Conservation (phyloP, 75 land plant species). For the Selaginella moellendorffii region DNA sequence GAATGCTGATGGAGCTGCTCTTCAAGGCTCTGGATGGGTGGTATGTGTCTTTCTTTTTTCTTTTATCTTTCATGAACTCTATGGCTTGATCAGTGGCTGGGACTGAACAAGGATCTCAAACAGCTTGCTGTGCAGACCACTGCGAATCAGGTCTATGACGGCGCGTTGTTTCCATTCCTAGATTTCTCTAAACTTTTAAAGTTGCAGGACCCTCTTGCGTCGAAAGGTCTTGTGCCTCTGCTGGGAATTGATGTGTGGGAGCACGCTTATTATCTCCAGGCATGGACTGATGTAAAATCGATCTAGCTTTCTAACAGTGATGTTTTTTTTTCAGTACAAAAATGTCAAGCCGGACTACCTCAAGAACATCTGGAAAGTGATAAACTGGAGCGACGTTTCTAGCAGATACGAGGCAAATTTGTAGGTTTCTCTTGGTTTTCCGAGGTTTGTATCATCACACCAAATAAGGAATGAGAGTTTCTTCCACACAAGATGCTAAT, state of each 20-base stretch:
- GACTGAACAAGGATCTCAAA: conserved; percentile 60
- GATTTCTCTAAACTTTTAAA: neutral
- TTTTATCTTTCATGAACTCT: neutral
- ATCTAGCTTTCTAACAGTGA: neutral
- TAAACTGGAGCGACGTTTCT: conserved; percentile 82
- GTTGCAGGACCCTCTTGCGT: conserved; percentile 64
- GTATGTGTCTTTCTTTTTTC: conserved; percentile 19
- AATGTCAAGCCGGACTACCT: conserved; percentile 88
- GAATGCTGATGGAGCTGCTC: conserved; percentile 76
- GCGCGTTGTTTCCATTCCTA: neutral
- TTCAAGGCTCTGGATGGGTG: conserved; percentile 99
- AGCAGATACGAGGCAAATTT: conserved; percentile 31
- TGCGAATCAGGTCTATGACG: conserved; percentile 67
- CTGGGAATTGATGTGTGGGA: conserved; percentile 99
- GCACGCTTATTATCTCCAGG: conserved; percentile 97
- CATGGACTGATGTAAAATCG: neutral
- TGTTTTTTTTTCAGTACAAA: conserved; percentile 57
- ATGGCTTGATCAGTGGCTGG: conserved; percentile 57
- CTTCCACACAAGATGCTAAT: no score
- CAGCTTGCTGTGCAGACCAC: conserved; percentile 72
- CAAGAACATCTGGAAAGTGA: conserved; percentile 93
- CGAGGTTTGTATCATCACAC: no score
- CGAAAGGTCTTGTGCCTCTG: conserved; percentile 76
- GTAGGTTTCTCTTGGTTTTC: no score
- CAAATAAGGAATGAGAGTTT: no score